Evolutionary conservation across 352 stramenopile species (phyloP), one percentile per base, ranked within the genome.

Genomic region (Phytophthora meadii): DNA sequence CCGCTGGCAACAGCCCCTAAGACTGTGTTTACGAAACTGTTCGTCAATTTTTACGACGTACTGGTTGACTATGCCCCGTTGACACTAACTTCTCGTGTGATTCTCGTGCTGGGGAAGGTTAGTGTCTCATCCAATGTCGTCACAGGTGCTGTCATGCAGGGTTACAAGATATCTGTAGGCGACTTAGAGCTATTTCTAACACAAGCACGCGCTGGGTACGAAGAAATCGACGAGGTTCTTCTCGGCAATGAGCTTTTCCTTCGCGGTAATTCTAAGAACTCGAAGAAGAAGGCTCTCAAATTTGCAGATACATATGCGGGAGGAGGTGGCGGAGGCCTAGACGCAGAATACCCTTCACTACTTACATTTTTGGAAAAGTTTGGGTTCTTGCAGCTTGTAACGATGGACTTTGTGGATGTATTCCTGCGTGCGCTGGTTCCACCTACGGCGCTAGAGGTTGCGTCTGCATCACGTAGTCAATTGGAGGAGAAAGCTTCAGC

Each of bases 21-120:
- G 60, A 94, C 87, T 6, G 79, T 95, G 5, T 96, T 96, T 54
- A 96, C 88, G 9, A 96, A 96, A 68, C 77, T 96, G 1, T 91
- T 92, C 37, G 77, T 96, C 27, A 93, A 93, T 46, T 86, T 93
- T 14, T 95, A 95, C 58, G 82, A 96, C 51, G 81, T 81, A 17
- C 59, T 94, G 7, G 64, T 94, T 5, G 88, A 96, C 63, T 96
- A 96, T 46, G 76, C 87, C 10, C 88, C 88, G 30, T 63, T 73
- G 15, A 78, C 69, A 5, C 52, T 94, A 42, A 68, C 71, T 8
- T 94, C 86, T 17, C 78, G 86, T n/a, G 61, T 89, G 8, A 90
- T 96, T 40, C 47, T 96, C 28, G 72, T 93, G 39, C 62, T 95
- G 7, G 87, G 87, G 4, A 92, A 86, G 22, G 69, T 94, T 6